Evolutionary conservation across 306 rosid genomes (phyloP), one percentile per base, ranked within the genome.

Genomic region (Cyclanthera cordifolia): DNA sequence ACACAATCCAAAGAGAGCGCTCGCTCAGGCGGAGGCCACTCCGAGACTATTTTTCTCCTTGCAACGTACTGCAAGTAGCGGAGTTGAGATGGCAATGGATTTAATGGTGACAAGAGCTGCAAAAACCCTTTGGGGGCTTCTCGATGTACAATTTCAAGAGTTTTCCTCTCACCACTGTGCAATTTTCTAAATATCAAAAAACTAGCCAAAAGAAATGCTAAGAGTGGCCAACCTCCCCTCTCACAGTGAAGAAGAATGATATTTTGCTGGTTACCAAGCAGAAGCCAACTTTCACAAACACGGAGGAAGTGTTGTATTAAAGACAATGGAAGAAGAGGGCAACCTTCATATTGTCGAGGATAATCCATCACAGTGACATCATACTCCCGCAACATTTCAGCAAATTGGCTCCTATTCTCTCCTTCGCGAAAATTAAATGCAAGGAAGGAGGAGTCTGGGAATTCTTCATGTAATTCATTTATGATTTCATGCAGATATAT

Each of bases 221-320:
- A 79, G 49, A 89, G 89, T 41, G 98, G 96, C 98, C 98, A 92
- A 53, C 95, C 98, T 24, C 98, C 98, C 69, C 98, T 86, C 77
- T 92, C 98, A 53, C 98, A 89, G 61, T 92, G 98, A 45, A 92
- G 82, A 74, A 93, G 84, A 58, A 93, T 80, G 61, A 93, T 72
- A 70, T 82, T 83, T 57, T 87, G 93, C 23, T 89, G 89, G 43
- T 81, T 83, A 43, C 88, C 84, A 23, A 78, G 80, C 16, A 79
- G 74, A 61, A 93, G 88, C 96, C 98, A 93, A 68, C 84, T 84
- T 72, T 89, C 98, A 53, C 91, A 93, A 53, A 84, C 87, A 21
- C 95, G 86, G 66, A 93, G 98, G 73, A 92, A 89, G 77, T 93
- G 98, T 63, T 93, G 98, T 75, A 89, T 76, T 52, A 89, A 81